phyloP scores from a whole-genome alignment of 495 filamentous ascomycete genomes.

The Letharia lupina region DNA sequence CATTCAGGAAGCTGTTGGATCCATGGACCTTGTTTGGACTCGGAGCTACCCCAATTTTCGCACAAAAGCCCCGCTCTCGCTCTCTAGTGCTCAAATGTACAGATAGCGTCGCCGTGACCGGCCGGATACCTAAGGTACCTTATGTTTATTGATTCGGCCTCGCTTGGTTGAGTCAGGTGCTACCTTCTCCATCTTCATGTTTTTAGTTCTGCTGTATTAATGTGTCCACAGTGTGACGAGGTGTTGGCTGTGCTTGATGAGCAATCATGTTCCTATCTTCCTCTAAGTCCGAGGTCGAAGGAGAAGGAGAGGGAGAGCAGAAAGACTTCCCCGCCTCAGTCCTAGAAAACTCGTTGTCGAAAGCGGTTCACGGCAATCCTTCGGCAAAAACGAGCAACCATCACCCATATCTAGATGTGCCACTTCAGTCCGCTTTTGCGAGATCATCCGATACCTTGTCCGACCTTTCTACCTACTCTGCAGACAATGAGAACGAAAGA shows the following conservation, averaged over 20 bases:
- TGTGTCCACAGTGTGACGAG: not conserved
- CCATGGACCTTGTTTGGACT: not conserved
- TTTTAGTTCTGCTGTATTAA: not conserved
- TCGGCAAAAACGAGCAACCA: constrained; percentile 1
- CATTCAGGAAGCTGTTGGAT: not conserved
- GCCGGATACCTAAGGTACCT: not conserved
- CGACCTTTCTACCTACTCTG: constrained; percentile 18
- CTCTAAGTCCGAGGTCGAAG: not conserved
- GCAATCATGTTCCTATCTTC: not conserved
- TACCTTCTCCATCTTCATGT: not conserved
- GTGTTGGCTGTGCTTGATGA: not conserved
- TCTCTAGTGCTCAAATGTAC: not conserved
- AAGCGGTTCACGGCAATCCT: constrained; percentile 1
- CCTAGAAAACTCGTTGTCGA: not conserved
- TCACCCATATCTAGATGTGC: constrained; percentile 15
- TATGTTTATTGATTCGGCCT: too few species aligned
- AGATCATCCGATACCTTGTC: constrained; percentile 22
- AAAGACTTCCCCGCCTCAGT: not conserved
- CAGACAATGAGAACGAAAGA: constrained; percentile 23
- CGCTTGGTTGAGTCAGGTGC: constrained; percentile 2
- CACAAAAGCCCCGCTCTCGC: not conserved
- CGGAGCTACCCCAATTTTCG: not conserved
- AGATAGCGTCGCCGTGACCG: constrained; percentile 2
- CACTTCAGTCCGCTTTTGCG: constrained; percentile 16
- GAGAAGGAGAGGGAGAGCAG: not conserved